phyloP scores from a whole-genome alignment of 2,329 filamentous ascomycete species.

The Elsinoe necatrix region DNA sequence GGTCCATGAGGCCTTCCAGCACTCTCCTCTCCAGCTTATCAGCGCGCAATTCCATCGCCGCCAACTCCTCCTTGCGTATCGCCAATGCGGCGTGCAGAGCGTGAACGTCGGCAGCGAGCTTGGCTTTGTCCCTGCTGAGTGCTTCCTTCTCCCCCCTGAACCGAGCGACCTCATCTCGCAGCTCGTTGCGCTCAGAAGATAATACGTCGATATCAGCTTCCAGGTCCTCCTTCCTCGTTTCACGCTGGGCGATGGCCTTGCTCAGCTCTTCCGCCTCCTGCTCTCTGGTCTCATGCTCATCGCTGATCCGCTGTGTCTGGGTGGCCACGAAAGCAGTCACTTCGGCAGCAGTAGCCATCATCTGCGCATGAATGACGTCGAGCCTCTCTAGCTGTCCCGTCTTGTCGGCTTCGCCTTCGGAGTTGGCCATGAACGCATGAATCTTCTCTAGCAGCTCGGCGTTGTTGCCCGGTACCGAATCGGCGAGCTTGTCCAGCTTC shows the following conservation, averaged over 20 bases:
- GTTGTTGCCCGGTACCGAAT: conserved; percentile 22
- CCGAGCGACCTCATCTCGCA: conserved; percentile 46
- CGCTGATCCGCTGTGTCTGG: conserved; percentile 64
- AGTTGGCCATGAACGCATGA: not conserved
- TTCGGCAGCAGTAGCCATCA: conserved; percentile 74
- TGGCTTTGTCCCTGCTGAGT: conserved; percentile 67
- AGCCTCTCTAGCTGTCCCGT: conserved; percentile 71
- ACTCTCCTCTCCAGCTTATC: conserved; percentile 87
- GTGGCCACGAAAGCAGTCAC: conserved; percentile 72
- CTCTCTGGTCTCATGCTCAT: conserved; percentile 71
- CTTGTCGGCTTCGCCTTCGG: conserved; percentile 56
- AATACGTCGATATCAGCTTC: conserved; percentile 40
- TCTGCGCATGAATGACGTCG: conserved; percentile 80
- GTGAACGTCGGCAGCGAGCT: conserved; percentile 75
- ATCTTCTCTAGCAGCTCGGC: conserved; percentile 10
- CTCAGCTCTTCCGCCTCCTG: conserved; percentile 72
- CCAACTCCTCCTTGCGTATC: conserved; percentile 82
- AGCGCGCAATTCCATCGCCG: conserved; percentile 81
- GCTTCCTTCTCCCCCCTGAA: conserved; percentile 65
- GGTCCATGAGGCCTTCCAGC: conserved; percentile 89
- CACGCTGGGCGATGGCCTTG: conserved; percentile 69
- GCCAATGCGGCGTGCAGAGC: conserved; percentile 83
- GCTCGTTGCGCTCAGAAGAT: conserved; percentile 38
- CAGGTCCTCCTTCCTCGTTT: conserved; percentile 55
- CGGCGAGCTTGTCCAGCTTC: conserved; percentile 48